Conservation (phyloP, 2,329 filamentous ascomycete genomes). For the Biscogniauxia marginata region DNA sequence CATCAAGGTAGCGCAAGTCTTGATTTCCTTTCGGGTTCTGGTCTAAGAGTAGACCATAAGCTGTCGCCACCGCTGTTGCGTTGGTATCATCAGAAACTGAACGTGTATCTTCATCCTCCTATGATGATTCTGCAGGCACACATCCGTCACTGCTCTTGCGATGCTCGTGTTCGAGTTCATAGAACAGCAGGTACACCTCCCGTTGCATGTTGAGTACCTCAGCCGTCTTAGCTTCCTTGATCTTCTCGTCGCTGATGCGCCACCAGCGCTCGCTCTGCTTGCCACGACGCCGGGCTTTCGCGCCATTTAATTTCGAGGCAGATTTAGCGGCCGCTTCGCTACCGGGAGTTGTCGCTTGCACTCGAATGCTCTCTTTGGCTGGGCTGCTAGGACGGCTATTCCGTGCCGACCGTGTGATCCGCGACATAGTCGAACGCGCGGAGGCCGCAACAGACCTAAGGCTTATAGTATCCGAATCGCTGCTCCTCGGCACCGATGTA, state of each 20-base stretch:
- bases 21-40: background rate
- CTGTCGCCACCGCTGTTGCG: background rate
- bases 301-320: background rate
- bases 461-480: conserved; percentile 50
- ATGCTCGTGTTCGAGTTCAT: conserved; percentile 69
- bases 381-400: conserved; percentile 32
- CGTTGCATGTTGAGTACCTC: conserved; percentile 92
- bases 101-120: background rate
- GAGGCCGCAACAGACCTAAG: conserved; percentile 57
- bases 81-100: background rate
- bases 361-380: conserved; percentile 22
- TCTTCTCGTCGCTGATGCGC: conserved; percentile 96
- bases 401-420: conserved; percentile 41
- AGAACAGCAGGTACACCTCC: conserved; percentile 95
- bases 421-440: conserved; percentile 53
- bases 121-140: conserved; percentile 20
- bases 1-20: background rate
- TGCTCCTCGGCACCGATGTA: conserved; percentile 33
- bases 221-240: conserved; percentile 88
- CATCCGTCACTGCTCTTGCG: background rate
- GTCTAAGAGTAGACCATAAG: background rate
- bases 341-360: conserved; percentile 18
- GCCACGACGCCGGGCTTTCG: conserved; percentile 37
- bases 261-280: conserved; percentile 83
- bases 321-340: conserved; percentile 15